Evolutionary conservation across 177 flowering plant species (phyloP), one percentile per base, ranked within the genome.

Genomic region (Vitis hybrid): DNA sequence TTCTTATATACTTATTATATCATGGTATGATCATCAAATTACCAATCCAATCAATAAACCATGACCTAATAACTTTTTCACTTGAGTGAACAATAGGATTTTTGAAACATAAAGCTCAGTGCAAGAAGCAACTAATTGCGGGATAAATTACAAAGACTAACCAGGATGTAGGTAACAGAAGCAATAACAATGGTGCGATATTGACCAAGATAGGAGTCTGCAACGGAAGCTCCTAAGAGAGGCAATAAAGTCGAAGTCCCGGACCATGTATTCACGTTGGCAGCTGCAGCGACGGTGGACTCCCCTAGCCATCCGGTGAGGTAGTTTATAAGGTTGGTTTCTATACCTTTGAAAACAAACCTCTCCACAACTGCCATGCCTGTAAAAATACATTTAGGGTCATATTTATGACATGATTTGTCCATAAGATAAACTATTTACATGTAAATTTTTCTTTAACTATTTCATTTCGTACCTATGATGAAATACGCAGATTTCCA

Each of bases 331-430:
- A 81, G 62, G 60, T 79, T 79, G 26, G 72, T 34, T 4, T 61
- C 15, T 2, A 80, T 72, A 26, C 82, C 85, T 8, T 72, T 72
- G 50, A 58, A 66, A 3, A 78, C 79, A 15, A 76, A 59, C 62
- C 83, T 77, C 77, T 82, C 85, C 34, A 74, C 80, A 32, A 77
- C 23, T 60, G 70, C 85, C 51, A 70, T 74, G 1, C 81, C 84
- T 81, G 57, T 32, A 9, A 17, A 11, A 39, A 51, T 11, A 1
- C 26, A 48, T 3, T 34, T 13, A 45, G 18, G 39, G 8, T 30
- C 19, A 23, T 10, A 23, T 23, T 23, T 23, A 23, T 23, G 26
- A 23, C 26, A 34, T 34, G 6, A 4, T 34, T 34, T 34, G 45
- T 34, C 45, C 45, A 23, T 23, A 23, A 23, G 26, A 23, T 23